Evolutionary conservation across 768 basidiomycete genomes (phyloP).

Genomic region (Lactarius akahatsu): DNA sequence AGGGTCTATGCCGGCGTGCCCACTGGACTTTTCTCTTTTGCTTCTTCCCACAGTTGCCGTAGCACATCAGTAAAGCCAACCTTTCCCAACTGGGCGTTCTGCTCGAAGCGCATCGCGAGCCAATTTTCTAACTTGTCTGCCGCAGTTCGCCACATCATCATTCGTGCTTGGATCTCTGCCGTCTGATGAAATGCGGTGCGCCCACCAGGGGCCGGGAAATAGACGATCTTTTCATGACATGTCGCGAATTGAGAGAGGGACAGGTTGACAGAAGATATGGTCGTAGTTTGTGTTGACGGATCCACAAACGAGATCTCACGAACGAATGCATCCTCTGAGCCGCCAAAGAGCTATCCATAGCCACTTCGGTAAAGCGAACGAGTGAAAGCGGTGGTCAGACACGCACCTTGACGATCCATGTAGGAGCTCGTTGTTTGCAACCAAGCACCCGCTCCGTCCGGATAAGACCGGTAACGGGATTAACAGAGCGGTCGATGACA

Average conservation of each 20-base stretch:
- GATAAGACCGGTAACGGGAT: slow-evolving; percentile 83
- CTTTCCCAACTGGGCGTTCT: slow-evolving; percentile 89
- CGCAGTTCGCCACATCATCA: slow-evolving; percentile 76
- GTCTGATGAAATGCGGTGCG: slow-evolving; percentile 82
- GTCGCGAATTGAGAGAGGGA: slow-evolving; percentile 93
- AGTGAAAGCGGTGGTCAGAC: slow-evolving; percentile 30
- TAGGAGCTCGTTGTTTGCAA: slow-evolving; percentile 88
- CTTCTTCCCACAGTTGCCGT: slow-evolving; percentile 68
- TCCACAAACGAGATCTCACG: slow-evolving; percentile 94
- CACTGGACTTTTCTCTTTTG: slow-evolving; percentile 52
- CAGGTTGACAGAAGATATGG: slow-evolving; percentile 90
- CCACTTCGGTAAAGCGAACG: slow-evolving; percentile 5
- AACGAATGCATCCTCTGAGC: slow-evolving; percentile 92
- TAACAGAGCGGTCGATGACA: slow-evolving; percentile 80
- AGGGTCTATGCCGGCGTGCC: slow-evolving; percentile 32
- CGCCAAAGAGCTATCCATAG: slow-evolving; percentile 71
- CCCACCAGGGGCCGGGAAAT: slow-evolving; percentile 62
- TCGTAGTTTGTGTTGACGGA: slow-evolving; percentile 74
- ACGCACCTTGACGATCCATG: slow-evolving; percentile 90
- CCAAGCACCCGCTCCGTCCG: slow-evolving; percentile 88
- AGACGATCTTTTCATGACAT: slow-evolving; percentile 87
- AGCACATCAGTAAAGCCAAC: slow-evolving; percentile 89
- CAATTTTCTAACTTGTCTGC: slow-evolving; percentile 83
- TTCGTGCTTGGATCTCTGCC: slow-evolving; percentile 86
- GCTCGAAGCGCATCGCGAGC: slow-evolving; percentile 85